Evolutionary conservation across 768 basidiomycete genomes (phyloP), one percentile per base, ranked within the genome.

Genomic region (Tricholoma furcatifolium): DNA sequence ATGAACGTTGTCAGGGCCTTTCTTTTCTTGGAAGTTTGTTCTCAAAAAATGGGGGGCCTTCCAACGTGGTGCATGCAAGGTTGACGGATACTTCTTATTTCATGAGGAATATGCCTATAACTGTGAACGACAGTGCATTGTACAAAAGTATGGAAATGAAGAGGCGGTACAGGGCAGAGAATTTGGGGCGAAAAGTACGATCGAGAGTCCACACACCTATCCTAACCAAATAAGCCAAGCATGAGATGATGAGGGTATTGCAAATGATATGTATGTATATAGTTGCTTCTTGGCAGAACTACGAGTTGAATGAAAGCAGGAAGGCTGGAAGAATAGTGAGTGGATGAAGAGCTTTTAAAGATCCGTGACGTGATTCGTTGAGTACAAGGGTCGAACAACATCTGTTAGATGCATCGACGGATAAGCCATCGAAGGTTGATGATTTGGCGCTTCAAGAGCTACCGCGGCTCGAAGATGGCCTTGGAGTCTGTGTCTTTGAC

Each of bases 401-500:
- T 32, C n/a, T 17, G n/a, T 31, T 15, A 6, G 27, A n/a, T 30
- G 14, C 21, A 35, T 35, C 14, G 20, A 6, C 5, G 7, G 23
- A 32, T n/a, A 10, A 49, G 9, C 39, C 17, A 32, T 51, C 43
- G 51, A 43, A 48, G 50, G 45, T 55, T 60, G 36, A 51, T 17
- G 55, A 49, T 27, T 50, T 60, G 31, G 47, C 43, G 35, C 48
- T 53, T 10, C 51, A 46, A 39, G 62, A 53, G 27, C 55, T 52
- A 36, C 30, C 44, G 24, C 57, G 59, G 51, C 51, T 61, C 7
- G 54, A 58, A n/a, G 61, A 58, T 41, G 62, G 60, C 42, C 59
- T 53, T 7, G 62, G 60, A 12, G 67, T 71, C 41, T 63, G 63
- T 40, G 72, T 68, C 43, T 62, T 70, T 30, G 53, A 34, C 34